phyloP scores from a whole-genome alignment of 129 eudicot genomes.

The Lactuca sativa region DNA sequence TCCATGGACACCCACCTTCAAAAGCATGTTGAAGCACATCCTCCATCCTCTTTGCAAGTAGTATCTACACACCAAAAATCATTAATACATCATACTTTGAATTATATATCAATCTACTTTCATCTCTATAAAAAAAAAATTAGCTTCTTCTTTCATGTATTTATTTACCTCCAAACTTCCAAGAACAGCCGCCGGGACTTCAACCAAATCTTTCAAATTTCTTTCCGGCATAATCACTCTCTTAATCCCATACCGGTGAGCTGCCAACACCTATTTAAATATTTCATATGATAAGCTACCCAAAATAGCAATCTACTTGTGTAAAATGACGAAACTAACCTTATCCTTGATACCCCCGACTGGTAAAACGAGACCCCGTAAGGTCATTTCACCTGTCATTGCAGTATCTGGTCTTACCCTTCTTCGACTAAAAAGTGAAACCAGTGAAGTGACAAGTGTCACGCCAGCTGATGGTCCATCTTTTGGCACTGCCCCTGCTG shows the following conservation, averaged over 20 bases:
- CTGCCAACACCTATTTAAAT: constrained; percentile 77
- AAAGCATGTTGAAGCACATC: constrained; percentile 94
- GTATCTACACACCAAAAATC: constrained; percentile 43
- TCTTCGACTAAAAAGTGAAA: constrained; percentile 74
- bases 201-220: constrained; percentile 80
- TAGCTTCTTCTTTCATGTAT: background rate
- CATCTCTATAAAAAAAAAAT: too few relatives aligned
- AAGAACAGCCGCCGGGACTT: constrained; percentile 89
- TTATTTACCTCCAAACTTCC: constrained; percentile 68
- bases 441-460: constrained; percentile 87
- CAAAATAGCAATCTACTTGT: background rate
- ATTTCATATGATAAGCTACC: background rate
- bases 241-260: constrained; percentile 91
- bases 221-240: constrained; percentile 92
- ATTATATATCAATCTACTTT: too few relatives aligned
- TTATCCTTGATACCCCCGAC: constrained; percentile 97
- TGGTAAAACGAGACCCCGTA: constrained; percentile 85
- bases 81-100: too few relatives aligned
- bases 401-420: constrained; percentile 90
- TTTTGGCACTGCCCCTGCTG: constrained; percentile 96
- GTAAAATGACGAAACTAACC: constrained; percentile 39
- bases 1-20: constrained; percentile 96
- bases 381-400: constrained; percentile 96
- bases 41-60: constrained; percentile 85
- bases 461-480: constrained; percentile 99